A percentile compares a stretch with the other conserved stretches of the same genome.
phyloP scores from a whole-genome alignment of 192 early-diverging fungal species.

The Coemansia sp. region DNA sequence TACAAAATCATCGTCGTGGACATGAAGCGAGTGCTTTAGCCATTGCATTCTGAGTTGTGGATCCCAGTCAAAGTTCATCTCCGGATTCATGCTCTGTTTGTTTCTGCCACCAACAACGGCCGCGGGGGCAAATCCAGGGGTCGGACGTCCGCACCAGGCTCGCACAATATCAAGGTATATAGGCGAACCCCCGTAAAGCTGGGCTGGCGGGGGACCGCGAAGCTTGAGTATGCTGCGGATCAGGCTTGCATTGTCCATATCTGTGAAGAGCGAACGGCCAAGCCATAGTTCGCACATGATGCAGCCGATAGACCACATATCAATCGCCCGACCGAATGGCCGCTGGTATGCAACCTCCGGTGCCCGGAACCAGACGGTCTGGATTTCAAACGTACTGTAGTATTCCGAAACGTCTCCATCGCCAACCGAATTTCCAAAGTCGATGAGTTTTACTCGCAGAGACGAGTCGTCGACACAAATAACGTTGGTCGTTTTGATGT shows the following conservation, averaged over 20 bases:
- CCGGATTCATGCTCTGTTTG: constrained; percentile 29
- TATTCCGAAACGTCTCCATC: constrained; percentile 50
- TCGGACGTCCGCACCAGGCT: constrained; percentile 51
- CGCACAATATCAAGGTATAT: constrained; percentile 57
- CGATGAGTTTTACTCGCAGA: constrained; percentile 86
- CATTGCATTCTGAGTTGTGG: constrained; percentile 50
- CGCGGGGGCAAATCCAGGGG: constrained; percentile 40
- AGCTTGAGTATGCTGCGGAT: constrained; percentile 67
- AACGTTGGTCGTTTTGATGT: constrained; percentile 92
- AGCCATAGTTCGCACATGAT: constrained; percentile 81
- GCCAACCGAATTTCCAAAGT: constrained; percentile 90
- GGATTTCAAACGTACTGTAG: constrained; percentile 70
- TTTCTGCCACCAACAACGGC: constrained; percentile 25
- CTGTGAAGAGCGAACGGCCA: constrained; percentile 64
- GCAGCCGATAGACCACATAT: constrained; percentile 89
- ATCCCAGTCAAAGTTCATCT: constrained; percentile 51
- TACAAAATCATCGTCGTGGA: constrained; percentile 53
- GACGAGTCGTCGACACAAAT: constrained; percentile 68
- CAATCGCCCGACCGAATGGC: constrained; percentile 65
- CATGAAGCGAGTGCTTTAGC: constrained; percentile 51
- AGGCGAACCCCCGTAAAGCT: constrained; percentile 63
- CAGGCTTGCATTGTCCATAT: constrained; percentile 67
- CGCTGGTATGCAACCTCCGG: constrained; percentile 87
- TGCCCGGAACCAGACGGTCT: constrained; percentile 96
- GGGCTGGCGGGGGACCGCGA: constrained; percentile 70